phyloP scores from a whole-genome alignment of 805 yeast species.

The Grigorovia jiainica region DNA sequence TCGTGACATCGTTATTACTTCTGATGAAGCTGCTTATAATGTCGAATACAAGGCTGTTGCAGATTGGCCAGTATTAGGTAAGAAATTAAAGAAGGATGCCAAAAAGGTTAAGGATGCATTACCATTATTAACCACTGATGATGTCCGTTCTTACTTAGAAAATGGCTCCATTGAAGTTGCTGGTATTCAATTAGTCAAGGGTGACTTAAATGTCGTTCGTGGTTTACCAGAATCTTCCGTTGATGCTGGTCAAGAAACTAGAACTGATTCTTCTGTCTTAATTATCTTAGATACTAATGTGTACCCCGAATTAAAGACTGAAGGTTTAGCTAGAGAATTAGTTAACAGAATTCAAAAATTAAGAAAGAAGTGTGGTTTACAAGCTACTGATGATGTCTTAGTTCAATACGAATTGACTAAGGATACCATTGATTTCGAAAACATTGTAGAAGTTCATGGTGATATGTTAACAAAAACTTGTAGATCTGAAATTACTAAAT shows the following conservation, averaged over 20 bases:
- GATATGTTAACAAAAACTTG: constrained; percentile 70
- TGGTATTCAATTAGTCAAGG: constrained; percentile 77
- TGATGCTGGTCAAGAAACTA: constrained; percentile 68
- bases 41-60: constrained; percentile 93
- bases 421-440: constrained; percentile 53
- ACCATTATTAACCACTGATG: constrained; percentile 70
- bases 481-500: constrained; percentile 41
- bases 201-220: constrained; percentile 84
- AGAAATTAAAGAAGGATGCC: constrained; percentile 89
- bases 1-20: constrained; percentile 76
- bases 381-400: constrained; percentile 88
- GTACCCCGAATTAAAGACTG: constrained; percentile 80
- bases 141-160: constrained; percentile 65
- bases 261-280: constrained; percentile 84
- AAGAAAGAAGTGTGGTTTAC: constrained; percentile 91
- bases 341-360: constrained; percentile 95
- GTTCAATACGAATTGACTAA: constrained; percentile 67
- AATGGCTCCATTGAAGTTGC: constrained; percentile 76
- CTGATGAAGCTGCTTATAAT: constrained; percentile 84
- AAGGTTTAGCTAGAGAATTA: constrained; percentile 93
- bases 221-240: constrained; percentile 66
- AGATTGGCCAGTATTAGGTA: constrained; percentile 98
- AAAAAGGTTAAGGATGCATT: constrained; percentile 90
- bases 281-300: constrained; percentile 80
- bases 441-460: constrained; percentile 52